Conservation (phyloP, 2,329 filamentous ascomycete genomes). For the Simplicillium aogashimaense region DNA sequence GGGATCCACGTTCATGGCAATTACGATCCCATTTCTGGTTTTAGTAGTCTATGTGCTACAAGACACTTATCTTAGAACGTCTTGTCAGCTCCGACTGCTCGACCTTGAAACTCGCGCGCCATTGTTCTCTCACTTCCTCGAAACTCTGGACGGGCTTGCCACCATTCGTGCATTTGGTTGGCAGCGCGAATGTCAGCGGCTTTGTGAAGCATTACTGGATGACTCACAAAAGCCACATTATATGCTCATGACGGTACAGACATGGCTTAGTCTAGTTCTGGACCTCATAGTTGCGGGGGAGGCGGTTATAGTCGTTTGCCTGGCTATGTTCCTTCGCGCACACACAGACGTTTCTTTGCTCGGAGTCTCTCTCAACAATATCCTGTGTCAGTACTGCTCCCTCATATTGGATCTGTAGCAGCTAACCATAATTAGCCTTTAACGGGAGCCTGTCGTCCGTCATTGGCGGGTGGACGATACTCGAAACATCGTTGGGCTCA, state of each 20-base stretch:
- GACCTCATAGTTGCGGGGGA: slow-evolving; percentile 33
- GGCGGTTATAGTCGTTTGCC: slow-evolving; percentile 29
- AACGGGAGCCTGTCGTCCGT: background rate
- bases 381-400: background rate
- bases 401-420: background rate
- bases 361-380: background rate
- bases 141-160: slow-evolving; percentile 30
- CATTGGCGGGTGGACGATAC: slow-evolving; percentile 1
- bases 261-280: slow-evolving; percentile 39
- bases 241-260: slow-evolving; percentile 39
- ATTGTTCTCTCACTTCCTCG: slow-evolving; percentile 23
- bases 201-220: slow-evolving; percentile 23
- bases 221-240: slow-evolving; percentile 43
- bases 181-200: slow-evolving; percentile 16
- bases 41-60: slow-evolving; percentile 17
- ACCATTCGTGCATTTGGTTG: slow-evolving; percentile 44
- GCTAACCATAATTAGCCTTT: background rate
- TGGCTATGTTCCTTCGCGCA: slow-evolving; percentile 19
- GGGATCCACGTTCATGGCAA: slow-evolving; percentile 1
- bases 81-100: slow-evolving; percentile 21
- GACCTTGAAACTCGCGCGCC: slow-evolving; percentile 22
- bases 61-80: slow-evolving; percentile 22
- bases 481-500: slow-evolving; percentile 2
- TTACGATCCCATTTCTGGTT: slow-evolving; percentile 11
- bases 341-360: background rate